phyloP scores from a whole-genome alignment of 139 green algal genomes.

The Chlorella sorokiniana region DNA sequence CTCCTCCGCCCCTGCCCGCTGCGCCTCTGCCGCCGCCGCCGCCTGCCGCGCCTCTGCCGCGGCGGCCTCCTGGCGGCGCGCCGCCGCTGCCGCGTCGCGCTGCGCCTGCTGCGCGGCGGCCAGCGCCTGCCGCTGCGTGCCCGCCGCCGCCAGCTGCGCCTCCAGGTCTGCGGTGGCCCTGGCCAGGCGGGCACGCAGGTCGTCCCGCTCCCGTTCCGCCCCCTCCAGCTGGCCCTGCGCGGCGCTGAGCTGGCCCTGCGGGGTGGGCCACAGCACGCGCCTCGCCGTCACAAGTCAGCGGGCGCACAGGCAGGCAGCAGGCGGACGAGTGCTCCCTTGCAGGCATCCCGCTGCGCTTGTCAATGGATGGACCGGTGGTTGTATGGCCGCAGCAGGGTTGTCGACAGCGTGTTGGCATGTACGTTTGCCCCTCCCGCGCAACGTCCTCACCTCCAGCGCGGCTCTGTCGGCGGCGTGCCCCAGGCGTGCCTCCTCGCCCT shows the following conservation, averaged over 20 bases:
- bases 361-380: too few relatives aligned
- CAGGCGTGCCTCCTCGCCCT: background rate
- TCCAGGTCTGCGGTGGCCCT: conserved; percentile 20
- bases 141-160: conserved; percentile 3
- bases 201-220: conserved; percentile 11
- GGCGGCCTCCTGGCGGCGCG: background rate
- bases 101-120: conserved; percentile 9
- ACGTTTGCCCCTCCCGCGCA: background rate
- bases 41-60: conserved; percentile 7
- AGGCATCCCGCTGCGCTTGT: too few relatives aligned
- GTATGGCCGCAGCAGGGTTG: background rate
- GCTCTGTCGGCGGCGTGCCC: background rate
- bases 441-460: background rate
- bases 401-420: background rate
- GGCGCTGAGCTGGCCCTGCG: conserved; percentile 5
- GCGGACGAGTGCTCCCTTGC: background rate
- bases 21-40: background rate
- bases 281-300: background rate
- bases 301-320: background rate
- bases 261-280: too few relatives aligned
- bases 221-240: background rate
- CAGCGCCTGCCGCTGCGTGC: conserved; percentile 21
- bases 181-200: background rate
- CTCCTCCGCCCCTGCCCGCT: background rate
- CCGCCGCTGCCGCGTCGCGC: conserved; percentile 6